Evolutionary conservation across 495 filamentous ascomycete species (phyloP), one percentile per base, ranked within the genome.

Genomic region (Tuber indicum): DNA sequence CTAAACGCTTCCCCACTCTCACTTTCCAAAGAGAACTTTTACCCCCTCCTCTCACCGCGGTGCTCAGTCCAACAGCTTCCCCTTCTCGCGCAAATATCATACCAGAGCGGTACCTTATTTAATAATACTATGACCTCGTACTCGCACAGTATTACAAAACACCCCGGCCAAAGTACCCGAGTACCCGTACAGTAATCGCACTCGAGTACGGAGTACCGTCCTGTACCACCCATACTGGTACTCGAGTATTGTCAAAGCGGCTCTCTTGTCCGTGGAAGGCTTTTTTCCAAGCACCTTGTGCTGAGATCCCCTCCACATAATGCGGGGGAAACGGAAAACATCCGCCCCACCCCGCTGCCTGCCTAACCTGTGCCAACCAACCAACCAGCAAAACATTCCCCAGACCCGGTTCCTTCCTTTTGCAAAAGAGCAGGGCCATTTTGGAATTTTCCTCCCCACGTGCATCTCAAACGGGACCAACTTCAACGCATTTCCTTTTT

Each of bases 241-340:
- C 32, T 32, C 32, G 32, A 32, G 32, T 32, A 32, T 66, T 66
- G 26, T 66, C 58, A 36, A 26, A 36, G 58, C 3, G 26, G 58
- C 32, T 66, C 8, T 66, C 58, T 66, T 12, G 26, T 66, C 26
- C 58, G 26, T 36, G 26, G 32, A 7, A 66, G 26, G 26, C 52
- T 36, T 66, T 62, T n/a, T 17, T 66, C 32, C 58, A 66, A 66
- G 14, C 26, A 17, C 58, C 32, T 26, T 36, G 26, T 36, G 32
- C 58, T 36, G 58, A 66, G 32, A 66, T 66, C 58, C 58, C n/a
- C 58, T 26, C 58, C 14, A 36, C 58, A 66, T 36, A 17, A 66
- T 66, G 58, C 26, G 58, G 58, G 58, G 58, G 58, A 66, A 66
- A 66, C 32, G 58, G 58, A 66, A 66, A 66, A 32, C 58, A 66